These are phyloP conservation scores for Mollisia scopiformis DNA, from an alignment of 2,329 filamentous ascomycete species.

Conservation along the genomic window DNA sequence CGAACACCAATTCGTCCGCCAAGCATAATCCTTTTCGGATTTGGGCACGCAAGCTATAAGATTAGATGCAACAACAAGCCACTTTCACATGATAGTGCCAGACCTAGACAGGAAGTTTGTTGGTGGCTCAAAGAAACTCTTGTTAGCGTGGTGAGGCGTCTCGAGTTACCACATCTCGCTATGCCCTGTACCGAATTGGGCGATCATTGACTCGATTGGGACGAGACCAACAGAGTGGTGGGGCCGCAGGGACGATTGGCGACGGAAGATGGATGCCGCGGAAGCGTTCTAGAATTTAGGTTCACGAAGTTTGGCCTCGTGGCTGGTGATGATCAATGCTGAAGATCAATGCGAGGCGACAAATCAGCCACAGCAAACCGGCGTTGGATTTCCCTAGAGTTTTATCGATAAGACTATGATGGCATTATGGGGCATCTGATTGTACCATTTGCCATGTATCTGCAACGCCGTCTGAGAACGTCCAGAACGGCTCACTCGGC, in stretches of 20 bases:
- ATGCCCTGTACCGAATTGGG: neutral
- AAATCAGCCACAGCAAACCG: neutral
- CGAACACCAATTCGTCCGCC: neutral
- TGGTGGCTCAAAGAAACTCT: conserved; percentile 4
- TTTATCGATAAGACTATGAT: conserved; percentile 8
- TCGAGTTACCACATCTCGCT: neutral
- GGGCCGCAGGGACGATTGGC: neutral
- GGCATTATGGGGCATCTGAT: neutral
- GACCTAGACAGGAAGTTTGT: neutral
- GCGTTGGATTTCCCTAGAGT: no score
- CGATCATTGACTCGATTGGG: neutral
- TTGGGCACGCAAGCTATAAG: neutral
- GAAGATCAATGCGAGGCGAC: neutral
- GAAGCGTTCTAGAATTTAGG: neutral
- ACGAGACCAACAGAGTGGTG: neutral
- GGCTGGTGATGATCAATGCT: conserved; percentile 7
- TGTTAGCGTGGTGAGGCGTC: conserved; percentile 1
- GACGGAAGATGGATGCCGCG: neutral
- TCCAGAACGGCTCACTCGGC: neutral
- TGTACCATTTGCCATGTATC: neutral
- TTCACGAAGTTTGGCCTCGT: neutral
- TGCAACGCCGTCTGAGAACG: neutral
- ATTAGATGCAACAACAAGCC: neutral
- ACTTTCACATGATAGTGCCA: neutral
- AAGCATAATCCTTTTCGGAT: neutral